A percentile compares a stretch with the other conserved stretches of the same genome.
Evolutionary conservation across 2,329 filamentous ascomycete genomes (phyloP).

Genomic region (Neofusicoccum kwambonambiense): DNA sequence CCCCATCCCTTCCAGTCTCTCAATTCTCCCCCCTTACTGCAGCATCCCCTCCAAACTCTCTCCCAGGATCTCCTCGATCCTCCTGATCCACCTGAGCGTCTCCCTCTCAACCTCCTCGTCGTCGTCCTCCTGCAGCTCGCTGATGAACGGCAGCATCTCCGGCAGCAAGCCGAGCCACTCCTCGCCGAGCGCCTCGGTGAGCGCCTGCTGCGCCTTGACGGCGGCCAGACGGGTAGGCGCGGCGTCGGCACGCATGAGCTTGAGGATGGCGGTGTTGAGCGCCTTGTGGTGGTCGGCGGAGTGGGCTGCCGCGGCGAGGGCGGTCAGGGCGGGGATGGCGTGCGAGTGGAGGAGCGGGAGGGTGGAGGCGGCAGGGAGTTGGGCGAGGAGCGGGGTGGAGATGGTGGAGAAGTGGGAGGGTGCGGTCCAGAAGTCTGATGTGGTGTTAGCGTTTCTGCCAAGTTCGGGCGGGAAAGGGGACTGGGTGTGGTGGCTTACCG

Average conservation of each 20-base stretch:
- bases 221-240: constrained; percentile 74
- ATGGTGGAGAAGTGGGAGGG: constrained; percentile 81
- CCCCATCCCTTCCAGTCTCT: too few species aligned
- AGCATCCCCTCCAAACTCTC: constrained; percentile 92
- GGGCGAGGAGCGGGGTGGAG: constrained; percentile 65
- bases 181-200: constrained; percentile 80
- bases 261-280: constrained; percentile 75
- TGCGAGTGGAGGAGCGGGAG: constrained; percentile 26
- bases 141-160: constrained; percentile 96
- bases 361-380: constrained; percentile 44
- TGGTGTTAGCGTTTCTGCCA: not conserved
- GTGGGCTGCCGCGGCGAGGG: constrained; percentile 73
- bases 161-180: constrained; percentile 90
- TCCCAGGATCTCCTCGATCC: constrained; percentile 84
- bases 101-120: constrained; percentile 90
- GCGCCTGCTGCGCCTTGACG: constrained; percentile 74
- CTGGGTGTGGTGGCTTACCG: constrained; percentile 40
- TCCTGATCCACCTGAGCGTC: constrained; percentile 83
- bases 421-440: constrained; percentile 80
- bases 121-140: constrained; percentile 93
- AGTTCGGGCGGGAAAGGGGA: not conserved
- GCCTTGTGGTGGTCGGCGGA: constrained; percentile 89
- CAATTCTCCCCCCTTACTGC: constrained; percentile 53
- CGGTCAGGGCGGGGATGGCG: constrained; percentile 72
- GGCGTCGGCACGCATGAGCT: constrained; percentile 72